phyloP scores from a whole-genome alignment of 2,329 filamentous ascomycete genomes.

The Nothomitra cinnamomea region DNA sequence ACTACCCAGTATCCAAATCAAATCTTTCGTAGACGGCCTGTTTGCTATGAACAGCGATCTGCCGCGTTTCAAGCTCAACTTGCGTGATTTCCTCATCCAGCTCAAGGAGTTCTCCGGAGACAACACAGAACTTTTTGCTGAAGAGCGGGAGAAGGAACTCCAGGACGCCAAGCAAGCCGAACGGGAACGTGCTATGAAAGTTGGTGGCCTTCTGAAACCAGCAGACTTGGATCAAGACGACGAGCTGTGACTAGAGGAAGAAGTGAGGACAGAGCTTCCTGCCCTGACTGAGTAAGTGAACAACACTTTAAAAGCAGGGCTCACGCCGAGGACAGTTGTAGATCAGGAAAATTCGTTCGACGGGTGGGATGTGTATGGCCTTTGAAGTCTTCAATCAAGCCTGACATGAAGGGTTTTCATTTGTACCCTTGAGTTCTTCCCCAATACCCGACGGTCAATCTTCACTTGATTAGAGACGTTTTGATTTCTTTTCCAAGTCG shows the following conservation, averaged over 20 bases:
- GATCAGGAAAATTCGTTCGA: neutral
- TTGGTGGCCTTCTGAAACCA: constrained; percentile 88
- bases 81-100: constrained; percentile 93
- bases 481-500: neutral
- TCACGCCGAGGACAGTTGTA: neutral
- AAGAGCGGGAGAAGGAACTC: constrained; percentile 87
- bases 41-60: constrained; percentile 80
- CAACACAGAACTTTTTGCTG: constrained; percentile 81
- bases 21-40: constrained; percentile 73
- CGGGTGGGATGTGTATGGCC: constrained; percentile 4
- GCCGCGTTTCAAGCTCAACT: constrained; percentile 84
- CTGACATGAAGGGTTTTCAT: neutral
- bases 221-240: constrained; percentile 84
- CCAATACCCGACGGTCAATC: neutral
- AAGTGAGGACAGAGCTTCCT: constrained; percentile 6
- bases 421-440: neutral
- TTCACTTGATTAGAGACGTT: neutral
- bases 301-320: neutral
- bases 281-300: neutral
- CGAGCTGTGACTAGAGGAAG: constrained; percentile 30
- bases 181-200: constrained; percentile 81
- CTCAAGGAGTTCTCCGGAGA: constrained; percentile 94
- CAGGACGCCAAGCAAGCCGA: constrained; percentile 75
- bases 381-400: neutral
- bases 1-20: constrained; percentile 56